Evolutionary conservation across 176 grass and related monocot species (phyloP), one percentile per base, ranked within the genome.

Genomic region (Ensete ventricosum): DNA sequence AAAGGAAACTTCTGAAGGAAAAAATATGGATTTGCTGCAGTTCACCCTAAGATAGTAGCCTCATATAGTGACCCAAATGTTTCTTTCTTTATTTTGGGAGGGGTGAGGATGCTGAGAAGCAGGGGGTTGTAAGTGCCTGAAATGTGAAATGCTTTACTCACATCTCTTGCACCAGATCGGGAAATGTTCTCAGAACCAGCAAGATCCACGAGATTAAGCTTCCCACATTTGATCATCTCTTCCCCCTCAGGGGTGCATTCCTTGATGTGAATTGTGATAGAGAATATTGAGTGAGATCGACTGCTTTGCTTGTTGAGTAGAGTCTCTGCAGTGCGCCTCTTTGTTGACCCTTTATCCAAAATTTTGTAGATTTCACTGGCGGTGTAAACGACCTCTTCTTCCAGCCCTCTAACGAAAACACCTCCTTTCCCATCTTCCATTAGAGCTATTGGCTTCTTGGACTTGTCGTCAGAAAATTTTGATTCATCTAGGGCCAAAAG

Each of bases 121-220:
- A 43, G 34, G 0, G 34, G 34, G 34, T 43, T 43, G 34, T 6
- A 43, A 43, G 34, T 43, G 34, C 27, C 5, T 9, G 63, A 48
- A 60, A 70, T 50, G 25, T 25, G 52, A 58, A 79, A 60, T 62
- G 55, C 48, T 20, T 51, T 52, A 99, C 96, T 95, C 84, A 99
- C 96, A 80, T 99, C 96, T 95, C 91, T 91, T 76, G 96, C 96
- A 79, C 96, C 96, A 68, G 96, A 99, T 19, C 96, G 86, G 62
- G 96, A 99, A 72, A 99, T 99, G 79, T 99, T 99, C 78, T 99
- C 96, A 80, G 96, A 99, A 82, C 96, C 96, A 63, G 96, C 96
- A 65, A 99, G 86, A 89, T 99, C 96, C 0, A 99, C 96, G 81
- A 99, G 90, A 91, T 99, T 99, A 87, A 99, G 90, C 84, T 99